Percentiles rank a stretch among this genome's conserved stretches.
Evolutionary conservation across 2,329 filamentous ascomycete genomes (phyloP).

Genomic region (Zalaria obscura): DNA sequence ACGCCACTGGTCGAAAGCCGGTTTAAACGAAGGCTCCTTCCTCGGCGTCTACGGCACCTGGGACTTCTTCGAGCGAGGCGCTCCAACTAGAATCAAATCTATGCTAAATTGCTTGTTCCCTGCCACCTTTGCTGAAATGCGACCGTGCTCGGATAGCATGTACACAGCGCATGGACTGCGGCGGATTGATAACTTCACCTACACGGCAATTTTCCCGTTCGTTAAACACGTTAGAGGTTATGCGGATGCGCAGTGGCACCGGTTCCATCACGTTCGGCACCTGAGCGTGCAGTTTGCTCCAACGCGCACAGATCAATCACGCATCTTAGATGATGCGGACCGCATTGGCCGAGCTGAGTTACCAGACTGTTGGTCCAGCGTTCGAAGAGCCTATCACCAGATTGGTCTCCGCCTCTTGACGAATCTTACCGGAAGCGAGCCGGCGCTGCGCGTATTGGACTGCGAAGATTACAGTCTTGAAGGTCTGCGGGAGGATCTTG

Average conservation of each 20-base stretch:
- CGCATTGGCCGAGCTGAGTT: conserved; percentile 26
- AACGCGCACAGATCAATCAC: conserved; percentile 13
- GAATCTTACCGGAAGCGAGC: conserved; percentile 1
- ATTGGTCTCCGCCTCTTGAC: conserved; percentile 4
- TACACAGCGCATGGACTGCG: conserved; percentile 9
- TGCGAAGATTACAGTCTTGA: background rate
- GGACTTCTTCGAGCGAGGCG: conserved; percentile 52
- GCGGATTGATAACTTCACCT: conserved; percentile 15
- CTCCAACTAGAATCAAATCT: conserved; percentile 21
- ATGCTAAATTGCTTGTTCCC: conserved; percentile 13
- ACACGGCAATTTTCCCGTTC: conserved; percentile 21
- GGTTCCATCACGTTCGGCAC: conserved; percentile 12
- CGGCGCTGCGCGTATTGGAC: background rate
- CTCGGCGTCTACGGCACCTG: conserved; percentile 54
- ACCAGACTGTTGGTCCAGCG: conserved; percentile 21
- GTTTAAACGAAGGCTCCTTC: conserved; percentile 63
- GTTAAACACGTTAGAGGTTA: conserved; percentile 8
- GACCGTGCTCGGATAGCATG: background rate
- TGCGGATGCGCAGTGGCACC: conserved; percentile 8
- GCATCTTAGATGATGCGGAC: conserved; percentile 20
- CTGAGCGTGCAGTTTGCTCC: conserved; percentile 27
- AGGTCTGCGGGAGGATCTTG: conserved; percentile 6
- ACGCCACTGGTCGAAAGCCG: conserved; percentile 48
- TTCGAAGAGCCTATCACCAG: conserved; percentile 11
- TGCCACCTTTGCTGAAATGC: background rate